Evolutionary conservation across 768 basidiomycete species (phyloP), one percentile per base, ranked within the genome.

Genomic region (Tubosaeta sp.): DNA sequence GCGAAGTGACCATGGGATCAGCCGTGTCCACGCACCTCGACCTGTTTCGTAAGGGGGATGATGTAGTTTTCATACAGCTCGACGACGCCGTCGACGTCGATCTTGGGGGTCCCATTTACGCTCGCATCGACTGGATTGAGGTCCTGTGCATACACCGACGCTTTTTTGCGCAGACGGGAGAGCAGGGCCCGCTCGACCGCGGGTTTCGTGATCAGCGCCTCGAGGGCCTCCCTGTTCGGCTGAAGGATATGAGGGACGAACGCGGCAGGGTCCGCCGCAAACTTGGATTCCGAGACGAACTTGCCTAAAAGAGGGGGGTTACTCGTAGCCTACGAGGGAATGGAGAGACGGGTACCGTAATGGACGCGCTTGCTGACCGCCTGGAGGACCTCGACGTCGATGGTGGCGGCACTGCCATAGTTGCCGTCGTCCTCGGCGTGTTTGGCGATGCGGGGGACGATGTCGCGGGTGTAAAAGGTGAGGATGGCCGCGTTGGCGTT

Each of bases 231-330:
- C 16, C 83, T 81, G 67, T 98, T 88, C 9, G 85, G 85, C 3
- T 78, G 79, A 34, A 79, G 79, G 63, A 99, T 99, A 70, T 95
- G 93, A 0, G 95, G 94, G 51, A 99, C 80, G 71, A 97, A 99
- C 10, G 85, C 83, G 33, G 85, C 75, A 17, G 97, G 95, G 55
- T 90, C 76, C 29, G 83, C 79, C n/a, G 78, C 67, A 75, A 99
- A 99, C 68, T 99, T 99, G 26, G 91, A 90, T 72, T 99, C 97
- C 5, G 95, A 93, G 6, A 99, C 97, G 67, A 99, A 99, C 78
- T 97, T 98, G 52, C 97, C 95, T 99, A 65, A 9, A 56, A 9
- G 34, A 33, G 29, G 4, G 19, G 27, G 53, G 47, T 22, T 22
- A 22, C 22, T 22, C 3, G 22, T 22, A 60, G 57, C 19, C 41